Conservation (phyloP, 371 early-diverging fungal genomes). For the Circinella umbellata region DNA sequence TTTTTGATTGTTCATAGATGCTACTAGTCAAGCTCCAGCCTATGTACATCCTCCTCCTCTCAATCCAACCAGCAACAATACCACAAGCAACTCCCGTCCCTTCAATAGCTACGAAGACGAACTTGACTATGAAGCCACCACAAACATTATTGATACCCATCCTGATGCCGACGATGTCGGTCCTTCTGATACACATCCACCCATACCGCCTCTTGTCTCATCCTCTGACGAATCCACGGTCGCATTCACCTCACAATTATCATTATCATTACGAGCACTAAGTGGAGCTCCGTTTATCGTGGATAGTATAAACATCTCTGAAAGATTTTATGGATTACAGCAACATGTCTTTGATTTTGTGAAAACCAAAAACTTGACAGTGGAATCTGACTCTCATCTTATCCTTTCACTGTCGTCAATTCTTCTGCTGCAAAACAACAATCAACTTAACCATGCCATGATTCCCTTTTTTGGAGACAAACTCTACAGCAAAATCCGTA, state of each 20-base stretch:
- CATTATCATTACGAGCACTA: conserved; percentile 17
- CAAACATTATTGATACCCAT: conserved; percentile 18
- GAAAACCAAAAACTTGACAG: conserved; percentile 16
- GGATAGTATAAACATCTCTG: conserved; percentile 25
- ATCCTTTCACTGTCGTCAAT: conserved; percentile 23
- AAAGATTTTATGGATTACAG: conserved; percentile 26
- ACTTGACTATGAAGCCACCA: too few species aligned
- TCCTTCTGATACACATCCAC: too few species aligned
- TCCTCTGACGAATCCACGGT: conserved; percentile 16
- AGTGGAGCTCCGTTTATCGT: conserved; percentile 19
- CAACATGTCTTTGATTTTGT: conserved; percentile 26
- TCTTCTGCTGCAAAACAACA: conserved; percentile 28
- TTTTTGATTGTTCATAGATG: too few species aligned
- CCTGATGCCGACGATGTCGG: conserved; percentile 19
- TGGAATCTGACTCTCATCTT: conserved; percentile 23
- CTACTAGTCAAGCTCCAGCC: too few species aligned
- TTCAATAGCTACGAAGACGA: too few species aligned
- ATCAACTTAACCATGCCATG: conserved; percentile 22
- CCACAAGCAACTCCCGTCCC: too few species aligned
- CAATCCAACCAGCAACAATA: too few species aligned
- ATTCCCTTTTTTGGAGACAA: conserved; percentile 21
- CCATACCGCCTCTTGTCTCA: conserved; percentile 14
- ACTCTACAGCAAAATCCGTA: conserved; percentile 17
- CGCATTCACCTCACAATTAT: conserved; percentile 17
- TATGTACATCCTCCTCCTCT: too few species aligned